Percentiles rank a stretch among this genome's conserved stretches.
These are phyloP conservation scores for Chalciporus sp. DNA, from an alignment of 1,284 basidiomycete genomes.

Conservation along the genomic window DNA sequence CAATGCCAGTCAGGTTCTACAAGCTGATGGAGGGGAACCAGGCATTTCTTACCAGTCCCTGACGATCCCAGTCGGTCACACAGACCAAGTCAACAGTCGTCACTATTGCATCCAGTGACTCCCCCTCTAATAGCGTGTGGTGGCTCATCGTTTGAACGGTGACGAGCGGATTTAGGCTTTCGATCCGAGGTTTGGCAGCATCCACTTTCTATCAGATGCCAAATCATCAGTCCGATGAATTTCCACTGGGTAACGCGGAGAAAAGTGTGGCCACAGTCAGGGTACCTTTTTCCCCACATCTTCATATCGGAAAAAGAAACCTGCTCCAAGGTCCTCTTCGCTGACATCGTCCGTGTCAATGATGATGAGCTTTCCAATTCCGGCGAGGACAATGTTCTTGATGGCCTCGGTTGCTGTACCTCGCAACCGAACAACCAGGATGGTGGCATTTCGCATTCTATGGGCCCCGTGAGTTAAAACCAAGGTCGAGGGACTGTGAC, in stretches of 20 bases:
- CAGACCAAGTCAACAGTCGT: constrained; percentile 79
- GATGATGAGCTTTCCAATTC: constrained; percentile 73
- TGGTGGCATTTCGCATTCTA: constrained; percentile 93
- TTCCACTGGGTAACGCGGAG: constrained; percentile 38
- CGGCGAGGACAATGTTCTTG: constrained; percentile 89
- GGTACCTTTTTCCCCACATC: constrained; percentile 87
- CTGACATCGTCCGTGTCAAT: constrained; percentile 63
- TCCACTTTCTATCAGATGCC: constrained; percentile 68
- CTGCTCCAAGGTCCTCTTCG: constrained; percentile 85
- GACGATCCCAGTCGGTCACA: constrained; percentile 73
- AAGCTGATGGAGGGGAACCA: background rate
- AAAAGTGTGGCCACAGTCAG: constrained; percentile 6
- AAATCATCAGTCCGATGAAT: constrained; percentile 37
- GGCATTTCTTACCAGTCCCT: constrained; percentile 65
- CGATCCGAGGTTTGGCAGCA: constrained; percentile 82
- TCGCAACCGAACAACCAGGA: constrained; percentile 81
- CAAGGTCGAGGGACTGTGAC: constrained; percentile 18
- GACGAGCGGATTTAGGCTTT: constrained; percentile 92
- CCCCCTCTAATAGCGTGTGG: constrained; percentile 49
- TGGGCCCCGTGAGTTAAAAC: background rate
- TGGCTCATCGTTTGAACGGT: constrained; percentile 68
- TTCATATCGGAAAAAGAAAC: constrained; percentile 93
- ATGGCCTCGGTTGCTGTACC: constrained; percentile 94
- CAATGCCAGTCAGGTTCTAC: constrained; percentile 15
- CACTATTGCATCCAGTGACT: constrained; percentile 62